Evolutionary conservation across 768 basidiomycete species (phyloP).

Genomic region (Leucosporidium creatinivorum): DNA sequence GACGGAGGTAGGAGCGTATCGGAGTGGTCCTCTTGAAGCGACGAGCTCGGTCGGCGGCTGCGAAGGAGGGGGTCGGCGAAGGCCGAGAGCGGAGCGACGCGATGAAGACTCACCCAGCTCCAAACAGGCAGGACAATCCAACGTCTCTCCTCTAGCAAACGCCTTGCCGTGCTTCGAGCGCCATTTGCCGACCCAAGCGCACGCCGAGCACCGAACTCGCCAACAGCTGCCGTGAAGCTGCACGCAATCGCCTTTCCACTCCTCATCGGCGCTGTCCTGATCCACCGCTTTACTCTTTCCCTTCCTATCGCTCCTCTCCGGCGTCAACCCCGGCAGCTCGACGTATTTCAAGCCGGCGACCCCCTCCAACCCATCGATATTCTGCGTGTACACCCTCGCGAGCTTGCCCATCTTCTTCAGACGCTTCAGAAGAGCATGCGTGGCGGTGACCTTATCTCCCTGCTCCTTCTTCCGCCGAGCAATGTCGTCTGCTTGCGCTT

Average conservation of each 20-base stretch:
- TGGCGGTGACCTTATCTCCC: constrained; percentile 66
- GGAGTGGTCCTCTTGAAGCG: constrained; percentile 57
- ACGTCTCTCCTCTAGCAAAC: constrained; percentile 65
- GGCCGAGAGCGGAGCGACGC: neutral
- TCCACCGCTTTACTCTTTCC: neutral
- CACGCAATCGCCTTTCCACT: constrained; percentile 71
- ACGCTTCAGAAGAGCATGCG: constrained; percentile 79
- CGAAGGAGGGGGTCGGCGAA: constrained; percentile 42
- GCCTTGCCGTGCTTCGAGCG: constrained; percentile 54
- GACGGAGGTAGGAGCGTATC: constrained; percentile 72
- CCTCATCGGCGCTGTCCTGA: constrained; percentile 11
- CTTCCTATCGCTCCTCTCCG: neutral
- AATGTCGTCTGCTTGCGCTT: constrained; percentile 18
- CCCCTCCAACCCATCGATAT: constrained; percentile 91
- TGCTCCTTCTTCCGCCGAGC: no score
- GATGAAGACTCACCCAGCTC: constrained; percentile 39
- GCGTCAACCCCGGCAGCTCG: constrained; percentile 9
- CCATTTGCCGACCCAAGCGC: constrained; percentile 71
- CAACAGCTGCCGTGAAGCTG: constrained; percentile 93
- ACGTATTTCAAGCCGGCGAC: constrained; percentile 55
- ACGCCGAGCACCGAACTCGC: constrained; percentile 76
- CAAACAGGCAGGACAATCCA: constrained; percentile 78
- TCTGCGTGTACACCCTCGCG: constrained; percentile 89
- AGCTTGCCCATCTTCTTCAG: constrained; percentile 78
- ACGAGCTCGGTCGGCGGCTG: constrained; percentile 71